Percentiles rank a stretch among this genome's conserved stretches.
phyloP scores from a whole-genome alignment of 768 basidiomycete genomes.

The Coprinopsis sp. region DNA sequence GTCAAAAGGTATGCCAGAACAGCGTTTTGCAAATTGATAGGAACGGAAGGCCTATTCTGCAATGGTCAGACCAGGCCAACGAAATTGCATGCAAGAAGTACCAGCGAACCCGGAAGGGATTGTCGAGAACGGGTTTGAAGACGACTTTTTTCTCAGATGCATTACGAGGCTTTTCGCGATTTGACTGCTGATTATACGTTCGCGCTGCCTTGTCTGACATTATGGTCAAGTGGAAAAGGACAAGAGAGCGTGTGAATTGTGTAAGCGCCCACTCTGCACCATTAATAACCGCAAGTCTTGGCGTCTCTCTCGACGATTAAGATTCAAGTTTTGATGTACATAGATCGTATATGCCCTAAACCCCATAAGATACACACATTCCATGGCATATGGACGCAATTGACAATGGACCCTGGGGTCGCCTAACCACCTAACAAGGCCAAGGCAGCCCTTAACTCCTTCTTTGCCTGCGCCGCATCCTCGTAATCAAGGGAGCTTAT shows the following conservation, averaged over 20 bases:
- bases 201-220: slow-evolving; percentile 39
- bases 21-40: slow-evolving; percentile 58
- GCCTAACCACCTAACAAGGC: slow-evolving; percentile 49
- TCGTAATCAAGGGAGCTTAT: slow-evolving; percentile 96
- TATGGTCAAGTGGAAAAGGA: not conserved
- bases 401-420: no score
- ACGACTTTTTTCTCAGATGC: slow-evolving; percentile 53
- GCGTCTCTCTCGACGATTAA: no score
- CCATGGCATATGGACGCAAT: no score
- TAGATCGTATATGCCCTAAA: no score
- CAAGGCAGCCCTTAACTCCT: slow-evolving; percentile 77
- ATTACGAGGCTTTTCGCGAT: slow-evolving; percentile 50
- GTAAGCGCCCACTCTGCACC: no score
- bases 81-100: slow-evolving; percentile 22
- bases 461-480: slow-evolving; percentile 80
- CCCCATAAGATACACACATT: no score
- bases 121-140: slow-evolving; percentile 69
- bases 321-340: no score
- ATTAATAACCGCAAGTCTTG: no score
- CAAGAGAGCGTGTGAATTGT: not conserved
- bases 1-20: slow-evolving; percentile 48
- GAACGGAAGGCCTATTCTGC: slow-evolving; percentile 53
- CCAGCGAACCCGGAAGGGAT: slow-evolving; percentile 70
- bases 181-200: slow-evolving; percentile 54
- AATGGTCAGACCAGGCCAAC: slow-evolving; percentile 8